Percentiles rank a stretch among this genome's conserved stretches.
phyloP scores from a whole-genome alignment of 371 early-diverging fungal species.

The Basidiobolus meristosporus region DNA sequence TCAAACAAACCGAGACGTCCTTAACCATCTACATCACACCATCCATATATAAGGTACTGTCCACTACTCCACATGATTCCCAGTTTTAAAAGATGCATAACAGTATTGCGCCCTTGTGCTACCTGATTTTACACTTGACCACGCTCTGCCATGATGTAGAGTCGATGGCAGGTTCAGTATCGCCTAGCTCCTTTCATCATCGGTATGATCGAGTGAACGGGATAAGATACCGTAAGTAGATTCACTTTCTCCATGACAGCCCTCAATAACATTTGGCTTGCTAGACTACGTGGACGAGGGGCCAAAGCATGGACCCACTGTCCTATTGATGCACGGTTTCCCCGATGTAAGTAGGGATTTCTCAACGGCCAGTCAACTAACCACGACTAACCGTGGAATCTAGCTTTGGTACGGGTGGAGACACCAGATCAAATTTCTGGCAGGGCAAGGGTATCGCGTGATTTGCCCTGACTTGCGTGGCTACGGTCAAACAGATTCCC shows the following conservation, averaged over 20 bases:
- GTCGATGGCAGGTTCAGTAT: no score
- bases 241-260: neutral
- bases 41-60: no score
- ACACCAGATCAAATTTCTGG: conserved; percentile 31
- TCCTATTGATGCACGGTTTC: neutral
- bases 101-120: no score
- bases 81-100: no score
- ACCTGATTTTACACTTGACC: no score
- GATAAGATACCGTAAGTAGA: neutral
- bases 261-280: neutral
- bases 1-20: no score
- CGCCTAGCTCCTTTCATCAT: no score
- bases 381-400: no score
- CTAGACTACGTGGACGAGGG: neutral
- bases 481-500: conserved; percentile 21
- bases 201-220: neutral
- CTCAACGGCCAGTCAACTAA: no score
- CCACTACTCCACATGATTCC: no score
- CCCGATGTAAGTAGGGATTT: neutral
- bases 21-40: no score
- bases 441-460: conserved; percentile 33
- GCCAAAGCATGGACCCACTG: neutral
- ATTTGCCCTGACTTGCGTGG: conserved; percentile 38
- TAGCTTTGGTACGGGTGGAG: conserved; percentile 29
- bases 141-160: no score